Conservation (phyloP, 2,329 filamentous ascomycete genomes). For the Nectriaceae sp. region DNA sequence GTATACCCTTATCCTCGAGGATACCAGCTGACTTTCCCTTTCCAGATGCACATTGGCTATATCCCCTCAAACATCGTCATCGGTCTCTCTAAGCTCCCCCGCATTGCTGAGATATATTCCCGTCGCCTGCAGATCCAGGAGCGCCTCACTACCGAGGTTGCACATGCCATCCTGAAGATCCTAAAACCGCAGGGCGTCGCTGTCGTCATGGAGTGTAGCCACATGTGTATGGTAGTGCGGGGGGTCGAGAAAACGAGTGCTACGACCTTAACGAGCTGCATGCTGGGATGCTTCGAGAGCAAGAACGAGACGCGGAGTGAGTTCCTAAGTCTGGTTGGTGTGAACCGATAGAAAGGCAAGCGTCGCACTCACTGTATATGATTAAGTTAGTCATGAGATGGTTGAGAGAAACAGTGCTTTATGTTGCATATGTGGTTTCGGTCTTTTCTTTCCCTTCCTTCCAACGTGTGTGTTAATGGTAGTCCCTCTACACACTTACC, state of each 20-base stretch:
- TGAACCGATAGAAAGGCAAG: no score
- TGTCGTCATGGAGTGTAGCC: conserved; percentile 95
- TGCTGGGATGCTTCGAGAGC: conserved; percentile 90
- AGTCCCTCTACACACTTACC: no score
- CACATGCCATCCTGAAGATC: conserved; percentile 88
- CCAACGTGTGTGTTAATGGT: no score
- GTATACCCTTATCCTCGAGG: background rate
- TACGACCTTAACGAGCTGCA: conserved; percentile 92
- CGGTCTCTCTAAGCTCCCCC: conserved; percentile 91
- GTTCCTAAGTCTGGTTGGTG: no score
- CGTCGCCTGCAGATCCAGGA: conserved; percentile 94
- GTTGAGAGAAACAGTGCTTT: no score
- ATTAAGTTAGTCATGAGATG: no score
- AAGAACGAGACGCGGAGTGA: conserved; percentile 94
- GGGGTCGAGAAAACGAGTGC: conserved; percentile 90
- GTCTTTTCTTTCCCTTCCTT: no score
- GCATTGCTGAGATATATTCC: conserved; percentile 96
- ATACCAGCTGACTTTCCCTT: background rate
- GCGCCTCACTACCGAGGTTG: conserved; percentile 92
- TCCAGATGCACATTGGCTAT: conserved; percentile 97
- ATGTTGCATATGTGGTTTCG: no score
- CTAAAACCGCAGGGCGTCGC: conserved; percentile 92
- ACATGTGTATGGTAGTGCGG: conserved; percentile 98
- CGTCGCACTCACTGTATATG: no score
- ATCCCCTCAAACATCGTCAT: conserved; percentile 91